Percentiles rank a stretch among this genome's conserved stretches.
Evolutionary conservation across 306 rosid species (phyloP).

Genomic region (Lupinus albus): DNA sequence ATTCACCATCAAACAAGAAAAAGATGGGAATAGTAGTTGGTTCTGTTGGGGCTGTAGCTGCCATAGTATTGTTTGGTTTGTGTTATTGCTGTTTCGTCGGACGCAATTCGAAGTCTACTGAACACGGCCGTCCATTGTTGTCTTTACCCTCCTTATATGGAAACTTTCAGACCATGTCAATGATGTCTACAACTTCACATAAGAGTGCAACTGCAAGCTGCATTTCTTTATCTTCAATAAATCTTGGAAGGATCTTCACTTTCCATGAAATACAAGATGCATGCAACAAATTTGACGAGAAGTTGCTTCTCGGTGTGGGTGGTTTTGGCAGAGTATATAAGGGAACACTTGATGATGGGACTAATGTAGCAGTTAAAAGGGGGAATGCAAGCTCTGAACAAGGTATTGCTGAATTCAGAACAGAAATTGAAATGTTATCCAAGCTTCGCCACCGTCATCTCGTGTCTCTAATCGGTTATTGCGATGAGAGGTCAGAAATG

Average conservation of each 20-base stretch:
- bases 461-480: slow-evolving; percentile 89
- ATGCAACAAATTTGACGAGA: slow-evolving; percentile 77
- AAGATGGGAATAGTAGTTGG: slow-evolving; percentile 53
- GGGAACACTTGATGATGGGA: slow-evolving; percentile 85
- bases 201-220: slow-evolving; percentile 89
- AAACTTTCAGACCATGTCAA: slow-evolving; percentile 75
- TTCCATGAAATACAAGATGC: slow-evolving; percentile 81
- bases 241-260: slow-evolving; percentile 69
- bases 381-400: slow-evolving; percentile 86
- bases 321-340: slow-evolving; percentile 88
- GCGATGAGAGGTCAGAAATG: slow-evolving; percentile 88
- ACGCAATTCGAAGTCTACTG: slow-evolving; percentile 54
- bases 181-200: slow-evolving; percentile 69
- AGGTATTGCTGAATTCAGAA: slow-evolving; percentile 85
- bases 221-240: slow-evolving; percentile 70
- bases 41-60: slow-evolving; percentile 53
- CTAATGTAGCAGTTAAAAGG: slow-evolving; percentile 78
- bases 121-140: slow-evolving; percentile 69
- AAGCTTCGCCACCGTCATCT: slow-evolving; percentile 90
- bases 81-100: slow-evolving; percentile 52
- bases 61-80: slow-evolving; percentile 49
- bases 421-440: slow-evolving; percentile 89
- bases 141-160: slow-evolving; percentile 71
- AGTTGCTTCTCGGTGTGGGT: slow-evolving; percentile 80
- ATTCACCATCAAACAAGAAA: slow-evolving; percentile 50